Evolutionary conservation across 805 yeast genomes (phyloP), one percentile per base, ranked within the genome.

Genomic region (Teunomyces stri): DNA sequence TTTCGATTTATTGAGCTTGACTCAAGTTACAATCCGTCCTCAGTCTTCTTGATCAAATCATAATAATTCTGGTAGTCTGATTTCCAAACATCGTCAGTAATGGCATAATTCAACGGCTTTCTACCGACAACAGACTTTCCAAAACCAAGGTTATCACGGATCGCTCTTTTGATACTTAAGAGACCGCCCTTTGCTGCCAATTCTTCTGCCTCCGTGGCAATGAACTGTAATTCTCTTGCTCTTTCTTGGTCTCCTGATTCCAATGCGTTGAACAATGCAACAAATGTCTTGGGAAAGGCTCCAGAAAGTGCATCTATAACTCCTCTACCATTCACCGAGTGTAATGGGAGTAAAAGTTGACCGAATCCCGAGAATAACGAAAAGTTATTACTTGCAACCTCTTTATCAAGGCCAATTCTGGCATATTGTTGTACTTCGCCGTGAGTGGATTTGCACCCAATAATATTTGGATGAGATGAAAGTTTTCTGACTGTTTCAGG

Each of bases 261-360:
- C 48, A 55, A 65, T 13, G 74, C 63, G 37, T 69, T 61, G 53
- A 62, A 75, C 34, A 79, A 57, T 43, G 65, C 65, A 43, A 74
- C 76, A 37, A 71, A 71, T 5, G 74, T 61, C 61, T 76, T 75
- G 49, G 84, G 84, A 64, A 69, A 77, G 3, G 78, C 79, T 30
- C 80, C 81, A 35, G 77, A 66, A 28, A 78, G 62, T 5, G 81
- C 84, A 56, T 78, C 82, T 48, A 79, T 72, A 12, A 81, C 69
- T 29, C 82, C 83, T 43, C 66, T 63, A 44, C 69, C 70, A n/a
- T 81, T 81, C 18, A 75, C 70, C 1, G 70, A 48, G 41, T 76
- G 61, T 13, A 72, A 74, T 20, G 83, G 82, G 29, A 77, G 58
- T 30, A 79, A 60, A 35, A 76, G 61, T 56, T 79, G 82, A 25